phyloP scores from a whole-genome alignment of 805 yeast species.

The Maudiozyma bulderi region DNA sequence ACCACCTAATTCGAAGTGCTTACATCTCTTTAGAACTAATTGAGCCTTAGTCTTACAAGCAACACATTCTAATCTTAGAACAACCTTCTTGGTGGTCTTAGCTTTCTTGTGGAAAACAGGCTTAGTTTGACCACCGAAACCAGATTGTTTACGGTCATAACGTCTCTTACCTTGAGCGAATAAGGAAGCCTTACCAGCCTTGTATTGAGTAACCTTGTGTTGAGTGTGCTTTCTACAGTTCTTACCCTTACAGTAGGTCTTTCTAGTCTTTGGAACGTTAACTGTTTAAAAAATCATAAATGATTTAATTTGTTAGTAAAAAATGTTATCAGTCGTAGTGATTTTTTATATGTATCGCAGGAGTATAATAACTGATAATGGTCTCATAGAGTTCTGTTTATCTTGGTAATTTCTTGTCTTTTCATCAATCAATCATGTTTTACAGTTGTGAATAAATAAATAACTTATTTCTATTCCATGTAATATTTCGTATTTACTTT shows the following conservation, averaged over 20 bases:
- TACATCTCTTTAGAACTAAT: constrained; percentile 97
- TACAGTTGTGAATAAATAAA: no score
- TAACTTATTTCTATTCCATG: no score
- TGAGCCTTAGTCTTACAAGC: constrained; percentile 98
- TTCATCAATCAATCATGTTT: no score
- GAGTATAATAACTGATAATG: not conserved
- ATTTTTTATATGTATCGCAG: not conserved
- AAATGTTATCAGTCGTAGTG: not conserved
- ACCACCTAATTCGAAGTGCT: constrained; percentile 99
- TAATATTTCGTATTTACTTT: no score
- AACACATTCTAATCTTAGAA: constrained; percentile 97
- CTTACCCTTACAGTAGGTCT: constrained; percentile 99
- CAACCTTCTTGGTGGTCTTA: constrained; percentile 99
- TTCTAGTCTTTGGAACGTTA: constrained; percentile 99
- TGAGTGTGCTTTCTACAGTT: constrained; percentile 99
- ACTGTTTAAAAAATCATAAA: constrained; percentile 40
- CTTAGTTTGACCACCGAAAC: constrained; percentile 99
- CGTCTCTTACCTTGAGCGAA: constrained; percentile 99
- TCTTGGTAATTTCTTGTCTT: no score
- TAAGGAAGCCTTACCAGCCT: constrained; percentile 99
- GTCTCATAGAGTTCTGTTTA: no score
- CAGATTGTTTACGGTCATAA: constrained; percentile 99
- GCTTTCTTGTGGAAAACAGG: constrained; percentile 99
- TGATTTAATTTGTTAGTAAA: constrained; percentile 1
- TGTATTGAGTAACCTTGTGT: constrained; percentile 99